Base-by-base conservation (phyloP, 495 filamentous ascomycete species). In the Talaromyces thailandensis region DNA sequence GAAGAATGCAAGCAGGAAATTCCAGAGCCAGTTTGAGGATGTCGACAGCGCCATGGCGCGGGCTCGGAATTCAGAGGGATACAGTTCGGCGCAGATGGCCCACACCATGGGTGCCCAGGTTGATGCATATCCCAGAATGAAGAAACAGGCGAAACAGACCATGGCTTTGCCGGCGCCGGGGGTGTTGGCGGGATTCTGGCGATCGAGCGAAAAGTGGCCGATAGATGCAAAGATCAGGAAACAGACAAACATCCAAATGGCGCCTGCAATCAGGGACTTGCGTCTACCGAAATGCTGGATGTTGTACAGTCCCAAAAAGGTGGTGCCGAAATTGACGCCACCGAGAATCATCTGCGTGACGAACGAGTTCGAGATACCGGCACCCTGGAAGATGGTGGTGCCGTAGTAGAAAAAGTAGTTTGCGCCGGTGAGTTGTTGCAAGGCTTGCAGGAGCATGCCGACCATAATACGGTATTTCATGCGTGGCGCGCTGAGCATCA, bases 91-190 rank as follows among this genome's bases (percentile, higher is more conserved):
- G 11, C 85, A 81, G 31, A 90, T 86, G 21, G 87, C 81, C 90
- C 90, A 94, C 23, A 91, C 77, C 64, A 93, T 87, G 1, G 91
- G 92, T 37, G 89, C 91, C 90, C 90, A 93, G 6, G 89, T 91
- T 57, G 79, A 84, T 25, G 84, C 84, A 60, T 71, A 82, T 26
- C 70, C 70, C 21, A 76, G 66, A 52, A 83, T 81, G 65, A 88
- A 91, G 64, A 92, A 74, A 63, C 85, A 87, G 0, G 89, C 82
- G 45, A 89, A 82, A 3, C 91, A 85, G 50, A 92, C 88, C 82
- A 92, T 86, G 59, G 86, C 86, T 58, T 86, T 86, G 32, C 88
- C 88, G 3, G 86, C 78, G 2, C 77, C 80, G 0, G 87, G 86
- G 29, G 82, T 85, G 60, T 79, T 76, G 1, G 75, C 75, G 11